Evolutionary conservation across 495 filamentous ascomycete species (phyloP).

Genomic region (Articulospora tetracladia): DNA sequence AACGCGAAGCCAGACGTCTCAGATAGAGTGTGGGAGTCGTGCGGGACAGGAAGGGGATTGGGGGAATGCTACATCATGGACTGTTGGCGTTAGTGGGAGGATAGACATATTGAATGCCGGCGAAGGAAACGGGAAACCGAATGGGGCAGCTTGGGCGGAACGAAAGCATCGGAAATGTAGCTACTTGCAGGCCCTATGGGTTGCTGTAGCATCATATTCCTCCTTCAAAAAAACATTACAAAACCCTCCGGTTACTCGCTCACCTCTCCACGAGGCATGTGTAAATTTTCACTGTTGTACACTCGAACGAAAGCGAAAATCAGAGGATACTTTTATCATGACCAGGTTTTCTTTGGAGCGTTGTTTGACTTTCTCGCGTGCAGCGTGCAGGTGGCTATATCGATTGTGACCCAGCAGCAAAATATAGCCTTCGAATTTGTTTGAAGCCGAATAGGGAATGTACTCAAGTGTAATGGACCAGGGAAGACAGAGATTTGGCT

Average conservation of each 20-base stretch:
- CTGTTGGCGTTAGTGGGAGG: neutral
- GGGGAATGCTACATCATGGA: neutral
- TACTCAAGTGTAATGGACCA: no score
- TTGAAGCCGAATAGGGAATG: no score
- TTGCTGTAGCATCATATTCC: neutral
- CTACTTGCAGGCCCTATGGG: neutral
- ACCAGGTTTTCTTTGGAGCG: no score
- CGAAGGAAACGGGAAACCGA: neutral
- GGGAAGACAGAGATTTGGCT: no score
- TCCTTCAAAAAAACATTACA: neutral
- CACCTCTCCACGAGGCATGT: no score
- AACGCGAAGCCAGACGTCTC: conserved; percentile 90
- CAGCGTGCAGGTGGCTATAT: no score
- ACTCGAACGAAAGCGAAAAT: no score
- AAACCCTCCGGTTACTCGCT: neutral
- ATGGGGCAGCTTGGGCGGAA: neutral
- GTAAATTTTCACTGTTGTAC: no score
- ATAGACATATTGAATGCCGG: neutral
- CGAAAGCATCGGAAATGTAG: neutral
- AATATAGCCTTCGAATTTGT: no score
- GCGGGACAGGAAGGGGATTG: conserved; percentile 1
- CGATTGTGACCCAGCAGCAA: no score
- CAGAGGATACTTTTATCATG: no score
- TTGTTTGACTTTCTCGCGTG: no score
- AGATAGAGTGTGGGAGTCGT: conserved; percentile 53